A percentile compares a stretch with the other conserved stretches of the same genome.
phyloP scores from a whole-genome alignment of 2,329 filamentous ascomycete species.

The Tolypocladium ovalisporum region DNA sequence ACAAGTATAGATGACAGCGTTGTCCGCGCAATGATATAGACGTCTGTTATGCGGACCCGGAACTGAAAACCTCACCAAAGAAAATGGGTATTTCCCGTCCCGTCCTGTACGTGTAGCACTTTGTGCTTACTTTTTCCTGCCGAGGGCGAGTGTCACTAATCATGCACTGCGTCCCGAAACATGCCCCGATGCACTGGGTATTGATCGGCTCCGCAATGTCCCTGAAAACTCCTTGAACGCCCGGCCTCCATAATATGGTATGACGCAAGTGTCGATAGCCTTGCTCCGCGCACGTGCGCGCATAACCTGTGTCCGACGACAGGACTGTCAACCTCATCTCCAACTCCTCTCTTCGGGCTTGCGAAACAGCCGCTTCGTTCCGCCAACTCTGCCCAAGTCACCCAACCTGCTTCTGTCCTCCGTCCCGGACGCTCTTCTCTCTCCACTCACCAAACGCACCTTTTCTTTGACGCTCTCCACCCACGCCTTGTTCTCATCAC shows the following conservation, averaged over 20 bases:
- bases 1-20: not conserved
- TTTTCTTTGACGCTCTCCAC: constrained; percentile 76
- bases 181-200: not conserved
- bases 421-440: constrained; percentile 26
- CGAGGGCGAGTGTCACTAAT: no score
- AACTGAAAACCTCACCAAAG: not conserved
- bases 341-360: constrained; percentile 18
- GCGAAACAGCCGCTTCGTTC: constrained; percentile 61
- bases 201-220: not conserved
- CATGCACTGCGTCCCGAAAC: not conserved
- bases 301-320: no score
- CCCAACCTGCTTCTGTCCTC: constrained; percentile 40
- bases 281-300: no score
- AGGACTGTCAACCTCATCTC: not conserved
- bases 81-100: not conserved
- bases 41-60: not conserved
- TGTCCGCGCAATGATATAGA: not conserved
- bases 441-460: constrained; percentile 59
- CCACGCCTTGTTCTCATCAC: constrained; percentile 66
- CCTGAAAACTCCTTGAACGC: not conserved
- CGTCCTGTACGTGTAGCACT: not conserved
- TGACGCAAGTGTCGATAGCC: not conserved
- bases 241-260: not conserved
- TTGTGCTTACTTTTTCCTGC: not conserved
- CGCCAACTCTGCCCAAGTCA: constrained; percentile 60